Base-by-base conservation (phyloP, 2,329 filamentous ascomycete genomes). In the Zymoseptoria passerinii region DNA sequence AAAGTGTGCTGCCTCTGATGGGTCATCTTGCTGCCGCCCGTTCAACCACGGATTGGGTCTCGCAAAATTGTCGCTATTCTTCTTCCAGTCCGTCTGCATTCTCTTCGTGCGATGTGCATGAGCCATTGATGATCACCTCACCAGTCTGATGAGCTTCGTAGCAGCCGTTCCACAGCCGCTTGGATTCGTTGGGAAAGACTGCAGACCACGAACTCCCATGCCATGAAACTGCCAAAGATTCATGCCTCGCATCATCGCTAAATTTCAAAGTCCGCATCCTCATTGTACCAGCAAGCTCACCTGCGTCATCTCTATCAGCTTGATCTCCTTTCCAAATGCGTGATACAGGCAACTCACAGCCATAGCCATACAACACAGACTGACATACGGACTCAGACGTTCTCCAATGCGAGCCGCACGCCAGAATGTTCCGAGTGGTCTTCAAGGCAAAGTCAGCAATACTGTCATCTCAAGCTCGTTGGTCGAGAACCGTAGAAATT, bases 371-470 rank as follows among this genome's bases (percentile, higher is more conserved):
- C 92, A 97, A 73, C 90, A 95, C 72, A 97, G 79, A 77, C 90
- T 95, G 68, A 99, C 90, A 74, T 97, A 97, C 49, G 94, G 94
- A 73, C 91, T 96, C 65, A 99, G 74, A 63, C 94, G 80, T 78
- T 99, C 94, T 44, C 94, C 94, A 72, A 99, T 85, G 64, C 94
- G 82, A 27, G 94, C 94, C 63, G 85, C 91, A 76, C 97, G 96
- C 94, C 94, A 99, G 72, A 97, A 95, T 62, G 95, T 87, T 55
- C 90, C 90, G 67, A 90, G 67, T 50, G 62, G 63, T 56, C 62
- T 64, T 18, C 4, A 8, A 20, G 2, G 27, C 4, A 28, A 7
- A 1, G 27, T 63, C 28, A 61, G 59, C 8, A 35, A 28, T 16
- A 8, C 18, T 5, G 8, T 3, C 8, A 4, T 53, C 13, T 28